Base-by-base conservation (phyloP, 805 yeast species). In the Yamadazyma sp. region DNA sequence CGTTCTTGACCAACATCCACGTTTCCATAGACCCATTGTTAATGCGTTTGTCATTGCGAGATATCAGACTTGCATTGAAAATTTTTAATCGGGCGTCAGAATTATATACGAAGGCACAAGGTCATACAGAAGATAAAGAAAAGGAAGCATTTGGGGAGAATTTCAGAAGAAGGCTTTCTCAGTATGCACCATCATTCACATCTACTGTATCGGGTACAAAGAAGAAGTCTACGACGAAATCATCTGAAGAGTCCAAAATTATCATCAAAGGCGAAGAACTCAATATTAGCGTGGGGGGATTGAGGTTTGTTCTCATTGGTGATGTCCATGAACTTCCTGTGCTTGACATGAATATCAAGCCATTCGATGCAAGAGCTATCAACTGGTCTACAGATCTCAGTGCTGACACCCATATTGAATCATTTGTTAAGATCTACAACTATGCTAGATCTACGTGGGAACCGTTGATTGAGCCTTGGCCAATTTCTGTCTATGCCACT, bases 391-490 rank as follows among this genome's bases (percentile, higher is more conserved):
- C 90, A 1, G 90, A 85, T 42, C 59, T 90, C 38, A 81, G 80
- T 48, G 84, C 87, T 1, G 80, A 78, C 40, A 70, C 83, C 0
- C 74, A 76, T 17, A 59, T 89, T 23, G 84, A 78, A 43, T 71
- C 88, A 0, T 75, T 67, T 43, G 74, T 84, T 7, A 89, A 87
- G 57, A 77, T 87, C 14, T 90, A 84, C 68, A 89, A 89, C 57
- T 90, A 90, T 57, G 77, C 96, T 0, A 78, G 84, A 44, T 89
- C 96, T 3, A 76, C 88, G 0, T 90, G 99, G 98, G 98, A 93
- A 52, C 97, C 99, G 0, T 65, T 93, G 31, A 58, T 93, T 34
- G 99, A 93, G 53, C 82, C 91, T 0, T 84, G 95, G 85, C 82
- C 87, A 5, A 67, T 91, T 35, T 80, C 87, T 0, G 60, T 86